Evolutionary conservation across 345 rosid genomes (phyloP).

Genomic region (Acer yangbiense): DNA sequence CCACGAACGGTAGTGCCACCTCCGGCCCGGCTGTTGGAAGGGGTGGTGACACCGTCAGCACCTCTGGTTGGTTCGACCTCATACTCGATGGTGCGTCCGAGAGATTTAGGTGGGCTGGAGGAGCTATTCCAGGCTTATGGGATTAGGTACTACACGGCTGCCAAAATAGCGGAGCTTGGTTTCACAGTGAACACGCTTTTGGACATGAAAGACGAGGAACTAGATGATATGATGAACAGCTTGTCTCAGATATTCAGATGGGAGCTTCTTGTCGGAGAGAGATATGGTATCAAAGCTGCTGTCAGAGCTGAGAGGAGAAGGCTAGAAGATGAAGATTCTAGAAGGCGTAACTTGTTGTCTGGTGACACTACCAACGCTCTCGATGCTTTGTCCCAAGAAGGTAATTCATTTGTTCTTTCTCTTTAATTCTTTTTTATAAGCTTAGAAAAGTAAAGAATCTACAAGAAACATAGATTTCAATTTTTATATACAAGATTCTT

Average conservation of each 20-base stretch:
- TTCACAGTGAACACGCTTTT: conserved; percentile 92
- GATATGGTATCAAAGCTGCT: conserved; percentile 93
- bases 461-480: not conserved
- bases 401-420: conserved; percentile 27
- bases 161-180: conserved; percentile 92
- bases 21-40: conserved; percentile 35
- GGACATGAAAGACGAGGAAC: conserved; percentile 93
- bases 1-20: conserved; percentile 44
- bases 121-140: conserved; percentile 86
- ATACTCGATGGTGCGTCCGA: conserved; percentile 42
- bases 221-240: conserved; percentile 98
- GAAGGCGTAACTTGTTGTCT: conserved; percentile 51
- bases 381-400: conserved; percentile 96
- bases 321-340: conserved; percentile 61
- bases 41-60: conserved; percentile 28
- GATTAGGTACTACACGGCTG: conserved; percentile 77
- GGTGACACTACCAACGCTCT: conserved; percentile 55
- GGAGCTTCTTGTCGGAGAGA: conserved; percentile 94
- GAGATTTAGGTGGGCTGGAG: conserved; percentile 72
- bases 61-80: conserved; percentile 34
- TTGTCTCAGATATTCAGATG: conserved; percentile 83
- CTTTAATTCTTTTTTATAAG: not conserved
- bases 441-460: conserved; percentile 4
- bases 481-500: not conserved
- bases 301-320: conserved; percentile 85